Conservation (phyloP, 129 eudicot genomes). For the Calendula officinalis region DNA sequence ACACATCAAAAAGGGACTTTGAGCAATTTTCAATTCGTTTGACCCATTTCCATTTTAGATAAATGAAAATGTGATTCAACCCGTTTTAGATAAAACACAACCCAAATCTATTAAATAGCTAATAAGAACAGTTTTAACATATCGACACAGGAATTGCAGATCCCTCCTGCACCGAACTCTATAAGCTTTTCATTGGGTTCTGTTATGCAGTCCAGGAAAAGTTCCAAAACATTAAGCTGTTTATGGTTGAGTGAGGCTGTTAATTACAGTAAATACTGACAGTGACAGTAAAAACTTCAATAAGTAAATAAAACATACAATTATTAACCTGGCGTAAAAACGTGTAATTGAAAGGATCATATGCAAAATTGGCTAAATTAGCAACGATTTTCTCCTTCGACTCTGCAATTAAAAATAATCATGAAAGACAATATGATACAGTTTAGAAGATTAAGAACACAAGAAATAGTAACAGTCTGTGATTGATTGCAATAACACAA, state of each 20-base stretch:
- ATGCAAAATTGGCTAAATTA: constrained; percentile 87
- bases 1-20: no score
- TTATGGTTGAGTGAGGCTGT: background rate
- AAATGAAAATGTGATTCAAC: no score
- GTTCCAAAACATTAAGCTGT: constrained; percentile 88
- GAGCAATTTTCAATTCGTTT: no score
- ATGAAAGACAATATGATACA: background rate
- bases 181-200: constrained; percentile 89
- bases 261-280: constrained; percentile 4
- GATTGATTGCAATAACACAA: no score
- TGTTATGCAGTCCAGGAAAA: constrained; percentile 90
- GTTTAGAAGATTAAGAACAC: background rate
- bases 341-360: constrained; percentile 84
- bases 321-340: constrained; percentile 63
- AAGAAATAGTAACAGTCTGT: no score
- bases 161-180: constrained; percentile 88
- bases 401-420: constrained; percentile 41
- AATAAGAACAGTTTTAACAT: constrained; percentile 1
- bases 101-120: background rate
- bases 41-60: no score
- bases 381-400: constrained; percentile 80
- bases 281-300: background rate
- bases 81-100: background rate
- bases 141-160: constrained; percentile 88
- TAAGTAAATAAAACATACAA: background rate